These are phyloP conservation scores for Monosporozyma unispora DNA, from an alignment of 805 yeast genomes.

Conservation along the genomic window DNA sequence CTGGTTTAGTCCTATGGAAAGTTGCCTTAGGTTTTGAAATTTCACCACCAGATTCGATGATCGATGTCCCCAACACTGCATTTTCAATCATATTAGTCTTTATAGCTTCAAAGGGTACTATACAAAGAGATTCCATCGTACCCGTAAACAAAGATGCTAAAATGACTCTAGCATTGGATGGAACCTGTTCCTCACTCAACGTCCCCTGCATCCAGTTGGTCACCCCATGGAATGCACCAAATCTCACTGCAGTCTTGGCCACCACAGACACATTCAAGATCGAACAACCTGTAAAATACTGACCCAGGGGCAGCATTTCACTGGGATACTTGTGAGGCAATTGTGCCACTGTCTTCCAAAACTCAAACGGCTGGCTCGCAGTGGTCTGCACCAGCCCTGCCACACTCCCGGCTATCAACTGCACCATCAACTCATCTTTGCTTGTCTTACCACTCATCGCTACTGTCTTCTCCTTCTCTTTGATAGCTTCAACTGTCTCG, in stretches of 20 bases:
- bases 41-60: too few relatives aligned
- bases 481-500: too few relatives aligned
- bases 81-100: slow-evolving; percentile 76
- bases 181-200: slow-evolving; percentile 37
- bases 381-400: slow-evolving; percentile 59
- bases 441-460: background rate
- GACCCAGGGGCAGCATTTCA: slow-evolving; percentile 18
- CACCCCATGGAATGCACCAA: slow-evolving; percentile 44
- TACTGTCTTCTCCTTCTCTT: background rate
- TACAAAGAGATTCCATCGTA: slow-evolving; percentile 65
- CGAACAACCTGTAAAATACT: slow-evolving; percentile 52
- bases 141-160: slow-evolving; percentile 85
- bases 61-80: slow-evolving; percentile 3
- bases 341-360: slow-evolving; percentile 55
- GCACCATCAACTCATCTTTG: slow-evolving; percentile 3
- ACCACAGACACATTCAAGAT: slow-evolving; percentile 70
- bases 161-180: slow-evolving; percentile 53
- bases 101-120: slow-evolving; percentile 85
- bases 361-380: slow-evolving; percentile 64
- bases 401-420: slow-evolving; percentile 30
- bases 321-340: slow-evolving; percentile 34
- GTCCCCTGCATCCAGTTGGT: slow-evolving; percentile 58
- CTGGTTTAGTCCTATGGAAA: slow-evolving; percentile 17
- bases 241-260: slow-evolving; percentile 63
- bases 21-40: too few relatives aligned